Base-by-base conservation (phyloP, 1,284 basidiomycete genomes). In the Moesziomyces aphidis region DNA sequence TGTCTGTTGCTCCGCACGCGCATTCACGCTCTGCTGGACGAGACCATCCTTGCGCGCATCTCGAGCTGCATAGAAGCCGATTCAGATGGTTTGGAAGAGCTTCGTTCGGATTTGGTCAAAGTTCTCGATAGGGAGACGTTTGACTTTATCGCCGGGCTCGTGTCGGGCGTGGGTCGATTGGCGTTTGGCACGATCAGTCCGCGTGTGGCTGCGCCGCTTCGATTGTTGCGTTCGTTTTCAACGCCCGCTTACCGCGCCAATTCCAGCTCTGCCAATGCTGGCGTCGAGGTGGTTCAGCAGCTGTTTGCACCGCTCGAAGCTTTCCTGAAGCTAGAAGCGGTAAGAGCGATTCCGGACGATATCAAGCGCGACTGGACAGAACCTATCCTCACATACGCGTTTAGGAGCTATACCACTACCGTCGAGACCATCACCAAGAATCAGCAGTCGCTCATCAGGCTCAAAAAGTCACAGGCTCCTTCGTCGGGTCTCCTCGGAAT, bases 211-310 rank as follows among this genome's bases (percentile, higher is more conserved):
- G 95, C 97, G 76, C 90, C 92, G 4, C 88, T 99, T 46, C 89
- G 92, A 42, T 90, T 92, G 11, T 93, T 97, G 51, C 90, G 93
- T 50, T 92, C 93, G 0, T 92, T 97, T 76, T 93, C 93, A 0
- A 91, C 91, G 1, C 93, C 64, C 1, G 24, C 94, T 76, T 92
- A 93, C 77, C 89, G 93, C 1, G n/a, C 66, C 28, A 23, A 49
- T 2, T 6, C 22, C 11, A 24, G 43, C 15, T 43, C 58, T 22
- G 31, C 26, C 6, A 26, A 22, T 10, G 39, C 74, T 11, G 45
- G 58, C 7, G 50, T 61, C 4, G 52, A 61, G 19, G 62, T 82
- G 17, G 55, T 70, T 11, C 19, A 26, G 2, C 55, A 66, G 23
- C 50, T 73, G 36, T 65, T 74, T 31, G 1, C 17, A 1, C 72